Evolutionary conservation across 257 asterid genomes (phyloP).

Genomic region (Jacaranda copaia): DNA sequence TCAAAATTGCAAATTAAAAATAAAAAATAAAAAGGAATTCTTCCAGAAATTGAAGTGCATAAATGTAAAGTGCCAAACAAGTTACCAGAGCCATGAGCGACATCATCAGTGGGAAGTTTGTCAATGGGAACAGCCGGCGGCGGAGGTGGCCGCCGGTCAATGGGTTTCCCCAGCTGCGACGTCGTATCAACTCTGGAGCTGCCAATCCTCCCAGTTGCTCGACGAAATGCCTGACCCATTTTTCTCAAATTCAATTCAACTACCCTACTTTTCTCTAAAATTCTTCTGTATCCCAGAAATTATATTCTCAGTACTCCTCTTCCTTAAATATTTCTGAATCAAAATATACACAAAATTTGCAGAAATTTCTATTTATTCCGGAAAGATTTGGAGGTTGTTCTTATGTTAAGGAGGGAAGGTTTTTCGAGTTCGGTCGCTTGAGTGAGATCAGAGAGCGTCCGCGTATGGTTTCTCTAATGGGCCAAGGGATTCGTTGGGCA

Average conservation of each 20-base stretch:
- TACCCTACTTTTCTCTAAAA: not conserved
- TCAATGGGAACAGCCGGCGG: conserved; percentile 46
- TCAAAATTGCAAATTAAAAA: not conserved
- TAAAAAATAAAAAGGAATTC: not conserved
- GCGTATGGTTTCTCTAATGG: conserved; percentile 41
- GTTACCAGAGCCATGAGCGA: conserved; percentile 55
- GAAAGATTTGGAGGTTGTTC: conserved; percentile 15
- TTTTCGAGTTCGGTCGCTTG: conserved; percentile 38
- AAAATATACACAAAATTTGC: conserved; percentile 8
- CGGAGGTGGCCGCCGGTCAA: conserved; percentile 49
- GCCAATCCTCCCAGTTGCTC: conserved; percentile 88
- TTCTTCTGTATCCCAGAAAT: conserved; percentile 17
- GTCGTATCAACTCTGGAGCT: conserved; percentile 55
- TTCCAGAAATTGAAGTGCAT: conserved; percentile 3
- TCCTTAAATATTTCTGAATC: conserved; percentile 18
- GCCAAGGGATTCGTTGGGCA: conserved; percentile 35
- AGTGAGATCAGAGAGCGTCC: conserved; percentile 43
- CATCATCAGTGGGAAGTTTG: conserved; percentile 41
- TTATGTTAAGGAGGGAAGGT: conserved; percentile 2
- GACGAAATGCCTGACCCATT: conserved; percentile 99
- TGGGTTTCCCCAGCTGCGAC: conserved; percentile 65
- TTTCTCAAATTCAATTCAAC: conserved; percentile 22
- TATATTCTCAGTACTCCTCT: conserved; percentile 2
- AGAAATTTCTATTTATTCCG: conserved; percentile 13
- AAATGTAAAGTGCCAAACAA: conserved; percentile 7